A percentile compares a stretch with the other conserved stretches of the same genome.
Conservation (phyloP, 495 filamentous ascomycete species). For the Sordaria brevicollis region DNA sequence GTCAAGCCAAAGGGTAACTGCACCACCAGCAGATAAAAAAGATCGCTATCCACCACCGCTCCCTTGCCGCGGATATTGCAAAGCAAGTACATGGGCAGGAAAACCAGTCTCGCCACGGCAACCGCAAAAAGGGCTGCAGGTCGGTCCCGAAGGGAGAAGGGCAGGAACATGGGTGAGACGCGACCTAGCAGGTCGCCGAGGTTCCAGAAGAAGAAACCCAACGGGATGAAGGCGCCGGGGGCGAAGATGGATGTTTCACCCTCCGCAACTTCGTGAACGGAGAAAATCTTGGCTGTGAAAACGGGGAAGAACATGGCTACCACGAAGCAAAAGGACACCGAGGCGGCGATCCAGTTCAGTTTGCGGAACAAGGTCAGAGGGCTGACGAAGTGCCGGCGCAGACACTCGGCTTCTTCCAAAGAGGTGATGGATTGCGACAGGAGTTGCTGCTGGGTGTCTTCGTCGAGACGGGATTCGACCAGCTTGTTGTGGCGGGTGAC, state of each 20-base stretch:
- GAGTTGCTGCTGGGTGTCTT: conserved; percentile 10
- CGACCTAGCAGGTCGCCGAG: conserved; percentile 73
- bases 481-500: conserved; percentile 33
- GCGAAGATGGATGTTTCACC: conserved; percentile 39
- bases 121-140: conserved; percentile 55
- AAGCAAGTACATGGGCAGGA: conserved; percentile 78
- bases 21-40: conserved; percentile 78
- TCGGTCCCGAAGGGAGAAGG: conserved; percentile 46
- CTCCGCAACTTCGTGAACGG: conserved; percentile 39
- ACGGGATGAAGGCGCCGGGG: conserved; percentile 71
- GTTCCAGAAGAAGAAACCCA: conserved; percentile 93
- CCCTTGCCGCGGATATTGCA: conserved; percentile 71
- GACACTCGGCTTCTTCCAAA: conserved; percentile 35
- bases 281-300: conserved; percentile 73
- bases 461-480: conserved; percentile 26
- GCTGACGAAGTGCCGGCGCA: conserved; percentile 47
- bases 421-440: conserved; percentile 31
- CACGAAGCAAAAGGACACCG: conserved; percentile 68
- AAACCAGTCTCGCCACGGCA: conserved; percentile 50
- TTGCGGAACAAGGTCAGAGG: conserved; percentile 61
- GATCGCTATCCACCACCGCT: conserved; percentile 64
- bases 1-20: conserved; percentile 74
- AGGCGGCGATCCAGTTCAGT: conserved; percentile 55
- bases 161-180: conserved; percentile 54
- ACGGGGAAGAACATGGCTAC: conserved; percentile 93